Conservation (phyloP, 2,329 filamentous ascomycete genomes). For the Pyrenophora tritici-repentis region DNA sequence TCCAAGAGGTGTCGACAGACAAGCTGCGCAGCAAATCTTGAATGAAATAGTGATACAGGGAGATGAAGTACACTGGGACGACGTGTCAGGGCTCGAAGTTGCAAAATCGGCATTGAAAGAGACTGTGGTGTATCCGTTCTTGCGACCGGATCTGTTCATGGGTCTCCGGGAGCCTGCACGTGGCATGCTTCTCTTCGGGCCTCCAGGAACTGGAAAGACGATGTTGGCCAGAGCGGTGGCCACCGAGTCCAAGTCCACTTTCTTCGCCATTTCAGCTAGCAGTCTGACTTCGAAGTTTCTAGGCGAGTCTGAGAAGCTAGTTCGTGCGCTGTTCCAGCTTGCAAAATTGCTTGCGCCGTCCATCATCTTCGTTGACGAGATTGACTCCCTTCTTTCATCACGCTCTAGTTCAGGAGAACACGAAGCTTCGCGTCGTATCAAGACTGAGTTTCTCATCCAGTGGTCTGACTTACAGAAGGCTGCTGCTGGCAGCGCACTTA, state of each 20-base stretch:
- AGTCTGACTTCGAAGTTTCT: constrained; percentile 95
- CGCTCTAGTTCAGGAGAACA: constrained; percentile 80
- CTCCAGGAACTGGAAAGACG: constrained; percentile 97
- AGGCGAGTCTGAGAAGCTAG: constrained; percentile 94
- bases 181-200: constrained; percentile 95
- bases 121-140: constrained; percentile 94
- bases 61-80: constrained; percentile 92
- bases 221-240: constrained; percentile 96
- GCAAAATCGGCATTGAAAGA: constrained; percentile 93
- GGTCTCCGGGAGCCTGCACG: constrained; percentile 90
- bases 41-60: constrained; percentile 95
- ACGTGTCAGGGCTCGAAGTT: constrained; percentile 86
- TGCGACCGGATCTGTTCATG: constrained; percentile 94
- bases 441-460: constrained; percentile 96
- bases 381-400: constrained; percentile 88
- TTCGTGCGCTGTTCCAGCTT: constrained; percentile 87
- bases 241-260: constrained; percentile 91
- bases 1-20: constrained; percentile 79
- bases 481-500: constrained; percentile 79
- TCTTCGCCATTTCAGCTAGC: constrained; percentile 95
- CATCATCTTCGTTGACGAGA: constrained; percentile 98
- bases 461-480: constrained; percentile 95
- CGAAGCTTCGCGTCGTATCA: constrained; percentile 90
- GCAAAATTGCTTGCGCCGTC: constrained; percentile 87
- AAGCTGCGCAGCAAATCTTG: constrained; percentile 85